Base-by-base conservation (phyloP, 208 protist species). In the Trypanosoma grayi region DNA sequence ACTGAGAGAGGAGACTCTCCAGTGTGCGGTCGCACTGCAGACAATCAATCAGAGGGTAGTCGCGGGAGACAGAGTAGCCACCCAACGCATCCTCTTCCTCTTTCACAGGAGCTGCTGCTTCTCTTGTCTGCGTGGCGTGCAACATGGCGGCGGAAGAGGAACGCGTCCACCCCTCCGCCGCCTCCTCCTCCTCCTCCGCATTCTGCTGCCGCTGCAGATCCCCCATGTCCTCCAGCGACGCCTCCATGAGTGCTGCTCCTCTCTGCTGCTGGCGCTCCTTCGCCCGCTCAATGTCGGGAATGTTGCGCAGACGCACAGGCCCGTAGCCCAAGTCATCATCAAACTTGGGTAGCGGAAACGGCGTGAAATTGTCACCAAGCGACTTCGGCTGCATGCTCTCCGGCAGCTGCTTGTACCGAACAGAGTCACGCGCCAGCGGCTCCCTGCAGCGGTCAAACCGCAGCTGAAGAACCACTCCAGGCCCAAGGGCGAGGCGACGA, bases 281-380 rank as follows among this genome's bases (percentile, higher is more conserved):
- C 6, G 81, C 82, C 9, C 41, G 43, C 45, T 84, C 85, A 36
- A 94, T 68, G 57, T 94, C 88, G 4, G 88, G 85, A 47, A 95
- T 81, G 52, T 95, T 78, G 22, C 44, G 72, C 37, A 95, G 44
- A 11, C 83, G 75, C 57, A 90, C 77, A 33, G 89, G 89, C 0
- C 89, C 89, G 53, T 87, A 92, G 18, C 85, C 89, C 37, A 95
- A 55, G 0, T 69, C 61, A 14, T 60, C 79, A 57, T 95, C 89
- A 62, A 92, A 83, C 61, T 83, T 89, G 2, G 89, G 85, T 18
- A 95, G 66, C 11, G 89, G 89, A 64, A 93, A 95, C 0, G 89
- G 89, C 0, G 84, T 95, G 55, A 92, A 93, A 50, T 81, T 60
- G 0, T 75, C 36, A 3, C 53, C 14, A 5, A 95, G 69, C 0